Evolutionary conservation across 2,329 filamentous ascomycete genomes (phyloP).

Genomic region (Monilinia vaccinii-corymbosi): DNA sequence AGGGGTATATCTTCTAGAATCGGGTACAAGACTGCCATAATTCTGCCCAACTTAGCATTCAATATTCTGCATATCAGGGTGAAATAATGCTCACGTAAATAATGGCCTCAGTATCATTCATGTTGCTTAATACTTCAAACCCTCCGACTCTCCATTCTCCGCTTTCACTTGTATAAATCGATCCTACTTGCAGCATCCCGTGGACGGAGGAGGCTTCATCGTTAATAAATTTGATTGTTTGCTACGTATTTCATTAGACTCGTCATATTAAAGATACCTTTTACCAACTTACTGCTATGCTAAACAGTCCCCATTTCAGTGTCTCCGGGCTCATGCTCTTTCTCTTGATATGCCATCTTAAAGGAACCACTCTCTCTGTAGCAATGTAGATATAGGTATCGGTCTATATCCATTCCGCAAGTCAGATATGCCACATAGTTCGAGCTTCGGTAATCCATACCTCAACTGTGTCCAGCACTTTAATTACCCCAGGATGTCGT

Average conservation of each 20-base stretch:
- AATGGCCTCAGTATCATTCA: constrained; percentile 91
- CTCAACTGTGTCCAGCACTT: constrained; percentile 89
- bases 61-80: neutral
- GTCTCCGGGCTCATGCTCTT: constrained; percentile 86
- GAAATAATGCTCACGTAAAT: constrained; percentile 56
- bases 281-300: constrained; percentile 57
- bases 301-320: constrained; percentile 90
- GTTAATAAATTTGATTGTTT: constrained; percentile 94
- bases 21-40: constrained; percentile 79
- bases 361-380: constrained; percentile 78
- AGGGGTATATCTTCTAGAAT: constrained; percentile 73
- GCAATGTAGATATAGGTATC: constrained; percentile 94
- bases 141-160: constrained; percentile 96
- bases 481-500: constrained; percentile 89
- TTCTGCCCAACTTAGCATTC: constrained; percentile 42
- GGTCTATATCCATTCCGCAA: constrained; percentile 46
- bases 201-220: constrained; percentile 87
- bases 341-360: constrained; percentile 83
- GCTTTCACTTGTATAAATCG: constrained; percentile 88
- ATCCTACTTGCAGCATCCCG: constrained; percentile 74
- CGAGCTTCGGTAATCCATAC: constrained; percentile 36
- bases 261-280: neutral
- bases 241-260: constrained; percentile 37
- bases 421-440: constrained; percentile 14
- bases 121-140: constrained; percentile 85